phyloP scores from a whole-genome alignment of 305 asterid genomes.

The Solanum hybrid region DNA sequence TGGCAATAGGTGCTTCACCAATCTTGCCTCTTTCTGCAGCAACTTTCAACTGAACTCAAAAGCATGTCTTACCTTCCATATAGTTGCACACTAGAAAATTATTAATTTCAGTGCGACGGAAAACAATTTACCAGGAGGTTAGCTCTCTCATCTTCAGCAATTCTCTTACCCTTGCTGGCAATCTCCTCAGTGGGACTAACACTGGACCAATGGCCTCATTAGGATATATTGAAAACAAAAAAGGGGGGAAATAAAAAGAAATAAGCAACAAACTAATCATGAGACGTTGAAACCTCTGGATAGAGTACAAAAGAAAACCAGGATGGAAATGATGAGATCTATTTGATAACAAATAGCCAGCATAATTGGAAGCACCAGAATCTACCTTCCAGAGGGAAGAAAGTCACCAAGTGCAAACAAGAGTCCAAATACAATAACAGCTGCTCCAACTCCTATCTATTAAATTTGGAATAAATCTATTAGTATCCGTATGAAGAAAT shows the following conservation, averaged over 20 bases:
- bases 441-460: slow-evolving; percentile 89
- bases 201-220: slow-evolving; percentile 24
- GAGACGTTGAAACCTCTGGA: not conserved
- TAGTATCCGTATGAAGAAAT: slow-evolving; percentile 20
- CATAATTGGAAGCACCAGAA: slow-evolving; percentile 3
- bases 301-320: not conserved
- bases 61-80: not conserved
- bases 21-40: not conserved
- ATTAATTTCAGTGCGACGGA: not conserved
- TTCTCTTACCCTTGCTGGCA: slow-evolving; percentile 22
- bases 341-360: not conserved
- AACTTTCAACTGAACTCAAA: not conserved
- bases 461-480: slow-evolving; percentile 28
- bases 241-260: not conserved
- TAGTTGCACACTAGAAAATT: not conserved
- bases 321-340: not conserved
- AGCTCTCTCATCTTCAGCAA: slow-evolving; percentile 58
- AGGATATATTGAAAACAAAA: slow-evolving; percentile 5
- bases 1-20: not conserved
- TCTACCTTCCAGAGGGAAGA: slow-evolving; percentile 79
- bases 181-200: slow-evolving; percentile 57
- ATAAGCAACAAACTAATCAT: not conserved
- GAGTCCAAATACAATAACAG: slow-evolving; percentile 61
- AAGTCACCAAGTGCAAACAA: slow-evolving; percentile 94
- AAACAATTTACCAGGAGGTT: slow-evolving; percentile 54